Conservation (phyloP, 805 yeast genomes). For the Hanseniaspora jakobsenii region DNA sequence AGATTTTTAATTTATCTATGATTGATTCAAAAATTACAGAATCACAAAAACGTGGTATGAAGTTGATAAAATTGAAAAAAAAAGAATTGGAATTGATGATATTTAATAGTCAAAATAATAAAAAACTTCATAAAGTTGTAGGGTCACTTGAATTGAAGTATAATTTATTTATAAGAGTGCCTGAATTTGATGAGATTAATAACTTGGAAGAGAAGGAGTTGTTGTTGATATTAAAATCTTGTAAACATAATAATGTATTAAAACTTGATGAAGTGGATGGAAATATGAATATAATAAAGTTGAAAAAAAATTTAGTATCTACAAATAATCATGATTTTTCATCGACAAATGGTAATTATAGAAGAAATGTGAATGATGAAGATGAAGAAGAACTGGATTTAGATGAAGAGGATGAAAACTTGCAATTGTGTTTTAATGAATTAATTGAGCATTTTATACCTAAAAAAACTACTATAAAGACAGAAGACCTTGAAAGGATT, state of each 20-base stretch:
- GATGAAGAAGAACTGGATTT: not conserved
- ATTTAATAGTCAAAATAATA: not conserved
- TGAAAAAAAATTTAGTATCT: too few relatives aligned
- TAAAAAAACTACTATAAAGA: not conserved
- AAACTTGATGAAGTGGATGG: conserved; percentile 2
- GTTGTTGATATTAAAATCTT: conserved; percentile 11
- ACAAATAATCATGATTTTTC: too few relatives aligned
- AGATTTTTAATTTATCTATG: conserved; percentile 29
- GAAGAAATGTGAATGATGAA: not conserved
- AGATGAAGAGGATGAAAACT: conserved; percentile 13
- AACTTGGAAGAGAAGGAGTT: conserved; percentile 4
- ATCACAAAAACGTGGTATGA: too few relatives aligned
- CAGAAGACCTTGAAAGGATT: not conserved
- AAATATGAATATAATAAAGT: not conserved
- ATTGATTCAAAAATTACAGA: not conserved
- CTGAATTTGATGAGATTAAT: conserved; percentile 13
- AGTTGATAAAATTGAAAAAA: too few relatives aligned
- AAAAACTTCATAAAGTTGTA: not conserved
- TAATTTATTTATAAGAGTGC: conserved; percentile 13
- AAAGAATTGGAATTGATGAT: conserved; percentile 1
- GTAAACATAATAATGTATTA: conserved; percentile 12
- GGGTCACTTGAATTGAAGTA: conserved; percentile 13
- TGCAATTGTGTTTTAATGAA: conserved; percentile 6
- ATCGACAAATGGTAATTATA: too few relatives aligned
- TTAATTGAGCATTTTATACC: conserved; percentile 4